Base-by-base conservation (phyloP, 1,139 yeast species). In the Pichia inconspicua region DNA sequence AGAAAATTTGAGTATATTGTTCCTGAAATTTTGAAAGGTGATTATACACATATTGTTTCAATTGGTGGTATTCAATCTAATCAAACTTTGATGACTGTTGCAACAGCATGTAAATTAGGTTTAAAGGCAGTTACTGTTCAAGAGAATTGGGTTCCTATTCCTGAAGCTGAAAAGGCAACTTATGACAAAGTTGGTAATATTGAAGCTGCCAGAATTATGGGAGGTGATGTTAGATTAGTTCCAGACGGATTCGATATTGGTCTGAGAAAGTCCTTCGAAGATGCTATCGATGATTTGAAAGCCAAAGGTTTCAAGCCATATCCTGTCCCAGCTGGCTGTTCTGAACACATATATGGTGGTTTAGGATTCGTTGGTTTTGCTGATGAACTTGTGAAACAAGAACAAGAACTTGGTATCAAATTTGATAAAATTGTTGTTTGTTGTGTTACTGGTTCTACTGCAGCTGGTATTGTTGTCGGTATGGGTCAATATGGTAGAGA, bases 251-350 rank as follows among this genome's bases (percentile, higher is more conserved):
- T 63, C 43, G 67, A 63, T 46, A 63, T 63, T 48, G 67, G 67
- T 42, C 58, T 63, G 45, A 60, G 67, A 55, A 55, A 61, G 41
- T 62, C 66, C 1, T 63, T 63, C 54, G 54, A 62, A 44, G 62
- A 61, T 34, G 59, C 66, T 4, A 45, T 63, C 52, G 48, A 47
- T 11, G 64, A 59, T 11, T 56, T 60, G 19, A 57, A 50, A 17
- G 53, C 47, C 5, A 45, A 57, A 49, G 58, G 59, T 25, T 54
- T 45, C 47, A 63, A 63, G 42, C 66, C 66, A 43, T 63, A 60
- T 43, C 64, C 66, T 7, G 65, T 63, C 48, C 66, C 66, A 43
- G 66, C 66, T 11, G 66, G 66, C 36, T 63, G 66, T 48, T 63
- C 66, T 28, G 66, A 63, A 48, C 66, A 63, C 47, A 60, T 60